Conservation (phyloP, 805 yeast species). For the Aciculoconidium aculeatum region DNA sequence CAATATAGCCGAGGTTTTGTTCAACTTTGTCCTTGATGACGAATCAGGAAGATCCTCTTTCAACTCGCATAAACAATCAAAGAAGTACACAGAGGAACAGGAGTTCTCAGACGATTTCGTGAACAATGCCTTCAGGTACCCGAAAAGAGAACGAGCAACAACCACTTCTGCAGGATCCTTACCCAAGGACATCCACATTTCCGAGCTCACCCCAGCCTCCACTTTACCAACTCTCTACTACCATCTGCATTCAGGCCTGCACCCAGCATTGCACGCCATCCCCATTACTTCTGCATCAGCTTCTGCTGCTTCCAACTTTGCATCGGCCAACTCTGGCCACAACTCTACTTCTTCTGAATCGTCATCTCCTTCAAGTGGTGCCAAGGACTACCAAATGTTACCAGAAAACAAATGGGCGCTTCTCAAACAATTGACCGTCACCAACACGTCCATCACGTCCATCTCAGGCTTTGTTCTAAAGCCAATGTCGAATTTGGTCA, state of each 20-base stretch:
- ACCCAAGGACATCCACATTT: constrained; percentile 13
- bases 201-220: constrained; percentile 5
- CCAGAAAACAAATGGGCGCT: constrained; percentile 36
- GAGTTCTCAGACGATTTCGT: constrained; percentile 7
- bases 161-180: constrained; percentile 23
- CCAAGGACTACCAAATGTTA: constrained; percentile 17
- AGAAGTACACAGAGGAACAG: constrained; percentile 13
- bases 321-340: constrained; percentile 1
- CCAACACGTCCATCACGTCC: constrained; percentile 33
- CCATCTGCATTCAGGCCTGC: neutral
- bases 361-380: neutral
- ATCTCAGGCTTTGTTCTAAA: constrained; percentile 32
- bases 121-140: constrained; percentile 20
- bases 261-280: neutral
- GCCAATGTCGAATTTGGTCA: constrained; percentile 35
- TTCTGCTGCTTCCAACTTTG: neutral
- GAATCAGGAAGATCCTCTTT: constrained; percentile 35
- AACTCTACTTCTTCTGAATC: neutral
- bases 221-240: neutral
- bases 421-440: constrained; percentile 35
- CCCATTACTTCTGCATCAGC: neutral
- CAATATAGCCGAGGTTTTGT: constrained; percentile 48
- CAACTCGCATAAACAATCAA: constrained; percentile 17
- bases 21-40: constrained; percentile 50
- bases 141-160: constrained; percentile 19